Base-by-base conservation (phyloP, 164 flowering plant species). In the Piper betle region DNA sequence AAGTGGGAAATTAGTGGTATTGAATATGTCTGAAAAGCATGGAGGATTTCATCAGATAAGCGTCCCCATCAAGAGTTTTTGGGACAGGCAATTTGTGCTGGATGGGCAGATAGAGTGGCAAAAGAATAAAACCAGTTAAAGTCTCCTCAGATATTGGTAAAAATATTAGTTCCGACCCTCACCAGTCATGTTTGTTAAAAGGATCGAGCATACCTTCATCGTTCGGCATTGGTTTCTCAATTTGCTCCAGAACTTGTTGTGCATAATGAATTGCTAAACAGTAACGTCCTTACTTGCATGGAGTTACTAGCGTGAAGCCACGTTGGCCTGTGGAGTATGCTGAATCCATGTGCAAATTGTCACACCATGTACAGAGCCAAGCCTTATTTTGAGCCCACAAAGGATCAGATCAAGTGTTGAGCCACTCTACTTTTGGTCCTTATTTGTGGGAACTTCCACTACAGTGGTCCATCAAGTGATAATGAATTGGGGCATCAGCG, bases 51-150 rank as follows among this genome's bases (percentile, higher is more conserved):
- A 11, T 71, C 82, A 6, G 60, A 74, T 46, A 83, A 84, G 66
- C 66, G 74, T 57, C 87, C 85, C 33, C 78, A 90, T 75, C 96
- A 93, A 71, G 85, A 86, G 64, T 54, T 91, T 53, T 64, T 93
- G 65, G 75, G 88, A 54, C 84, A 82, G 76, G 89, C 94, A 62
- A 82, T 91, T 9, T 94, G 95, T 77, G 93, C 96, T 60, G 97
- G 99, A n/a, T 93, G 97, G 99, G 93, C 85, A 13, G 95, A 91
- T 70, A 81, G 95, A 74, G 84, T 93, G 69, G 96, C 95, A 39
- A 86, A 78, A 63, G 87, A 37, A 64, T 72, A 53, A 78, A 81
- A 65, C 69, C 63, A 55, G 68, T 54, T 60, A 71, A 78, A 15
- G 50, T 61, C 19, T 69, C 68, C 50, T 62, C 77, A 4, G 83